phyloP scores from a whole-genome alignment of 2,329 filamentous ascomycete genomes.

The Aureobasidium sp. region DNA sequence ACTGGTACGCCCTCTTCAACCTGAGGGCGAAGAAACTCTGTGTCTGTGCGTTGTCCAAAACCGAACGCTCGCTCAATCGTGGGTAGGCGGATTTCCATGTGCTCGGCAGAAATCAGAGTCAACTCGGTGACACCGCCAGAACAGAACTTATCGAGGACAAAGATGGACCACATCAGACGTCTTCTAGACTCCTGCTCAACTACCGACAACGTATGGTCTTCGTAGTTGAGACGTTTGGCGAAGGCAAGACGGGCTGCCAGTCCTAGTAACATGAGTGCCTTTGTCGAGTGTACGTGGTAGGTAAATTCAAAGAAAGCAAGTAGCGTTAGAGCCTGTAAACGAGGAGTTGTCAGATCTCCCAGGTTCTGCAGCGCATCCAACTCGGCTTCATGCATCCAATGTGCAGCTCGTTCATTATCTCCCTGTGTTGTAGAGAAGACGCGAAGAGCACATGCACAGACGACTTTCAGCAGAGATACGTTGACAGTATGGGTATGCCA shows the following conservation, averaged over 20 bases:
- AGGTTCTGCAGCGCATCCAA: not conserved
- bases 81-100: not conserved
- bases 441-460: not conserved
- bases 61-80: not conserved
- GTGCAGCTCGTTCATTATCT: constrained; percentile 1
- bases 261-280: constrained; percentile 1
- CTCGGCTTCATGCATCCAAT: constrained; percentile 1
- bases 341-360: not conserved
- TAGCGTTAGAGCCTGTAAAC: not conserved
- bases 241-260: constrained; percentile 1
- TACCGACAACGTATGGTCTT: not conserved
- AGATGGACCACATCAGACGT: constrained; percentile 5
- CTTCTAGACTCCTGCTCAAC: constrained; percentile 5
- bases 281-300: not conserved
- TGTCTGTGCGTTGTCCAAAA: not conserved
- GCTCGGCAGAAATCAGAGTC: not conserved
- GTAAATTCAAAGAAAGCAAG: constrained; percentile 4
- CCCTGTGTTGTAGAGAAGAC: not conserved
- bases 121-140: not conserved
- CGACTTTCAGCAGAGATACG: not conserved
- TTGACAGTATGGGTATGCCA: not conserved
- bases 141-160: constrained; percentile 6
- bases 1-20: not conserved
- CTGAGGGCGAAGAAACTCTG: not conserved
- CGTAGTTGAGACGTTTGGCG: constrained; percentile 5